These are phyloP conservation scores for Solanum chilense DNA, from an alignment of 257 asterid species.

Conservation along the genomic window DNA sequence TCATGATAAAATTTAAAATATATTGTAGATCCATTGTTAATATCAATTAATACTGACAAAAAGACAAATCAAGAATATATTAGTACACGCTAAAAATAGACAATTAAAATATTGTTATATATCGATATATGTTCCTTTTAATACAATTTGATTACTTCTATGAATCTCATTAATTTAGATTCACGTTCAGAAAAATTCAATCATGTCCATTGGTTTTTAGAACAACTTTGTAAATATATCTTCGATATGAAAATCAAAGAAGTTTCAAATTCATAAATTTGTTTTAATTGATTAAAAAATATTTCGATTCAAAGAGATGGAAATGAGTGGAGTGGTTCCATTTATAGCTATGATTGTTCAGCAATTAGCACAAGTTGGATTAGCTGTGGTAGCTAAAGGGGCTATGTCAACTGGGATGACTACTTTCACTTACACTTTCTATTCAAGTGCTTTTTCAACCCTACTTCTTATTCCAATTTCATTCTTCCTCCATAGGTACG, in stretches of 20 bases:
- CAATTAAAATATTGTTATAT: not conserved
- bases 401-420: slow-evolving; percentile 54
- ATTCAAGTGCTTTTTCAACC: slow-evolving; percentile 34
- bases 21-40: not conserved
- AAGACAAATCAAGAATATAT: not conserved
- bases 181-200: no score
- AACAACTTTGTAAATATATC: no score
- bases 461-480: slow-evolving; percentile 36
- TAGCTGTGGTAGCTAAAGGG: slow-evolving; percentile 27
- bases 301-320: not conserved
- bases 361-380: slow-evolving; percentile 53
- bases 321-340: slow-evolving; percentile 19
- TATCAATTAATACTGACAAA: not conserved
- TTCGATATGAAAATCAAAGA: not conserved
- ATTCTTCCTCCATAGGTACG: slow-evolving; percentile 13
- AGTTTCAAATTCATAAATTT: no score
- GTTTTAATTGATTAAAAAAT: fast-evolving
- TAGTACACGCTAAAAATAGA: not conserved
- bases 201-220: not conserved
- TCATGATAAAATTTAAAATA: not conserved
- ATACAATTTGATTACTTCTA: not conserved
- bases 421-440: slow-evolving; percentile 30
- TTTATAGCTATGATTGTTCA: slow-evolving; percentile 43
- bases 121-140: not conserved
- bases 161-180: not conserved